Base-by-base conservation (phyloP, 2,329 filamentous ascomycete genomes). In the Microcyclospora tardicrescens region DNA sequence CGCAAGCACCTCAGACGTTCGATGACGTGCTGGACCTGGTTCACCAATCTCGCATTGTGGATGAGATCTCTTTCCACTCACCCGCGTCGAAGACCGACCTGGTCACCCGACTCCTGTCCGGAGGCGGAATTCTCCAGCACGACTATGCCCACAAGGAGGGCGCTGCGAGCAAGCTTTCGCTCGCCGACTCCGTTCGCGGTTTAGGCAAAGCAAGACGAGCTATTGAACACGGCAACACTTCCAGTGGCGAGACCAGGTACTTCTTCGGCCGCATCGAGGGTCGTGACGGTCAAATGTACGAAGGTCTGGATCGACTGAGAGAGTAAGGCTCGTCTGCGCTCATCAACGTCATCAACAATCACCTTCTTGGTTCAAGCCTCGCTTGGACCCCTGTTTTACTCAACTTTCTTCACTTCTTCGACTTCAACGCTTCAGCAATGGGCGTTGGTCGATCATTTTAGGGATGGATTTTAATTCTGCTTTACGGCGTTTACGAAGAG, bases 21-120 rank as follows among this genome's bases (percentile, higher is more conserved):
- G 81, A 82, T 1, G 84, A 87, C 56, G 68, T 87, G 15, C 72
- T 93, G 49, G 80, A 77, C 53, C 87, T 89, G 56, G 67, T 89
- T 32, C 77, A 83, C 42, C 78, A 79, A 48, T 79, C 78, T 33
- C 79, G 80, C 16, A 65, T 93, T 13, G 65, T 84, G 2, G 67
- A 73, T 5, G 86, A 94, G 53, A 69, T 77, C 9, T 73, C 81
- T 0, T 89, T 95, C 56, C 71, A 77, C 36, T 72, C 77, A 29
- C 75, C 80, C 2, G 67, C 69, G 19, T 77, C 70, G n/a, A 79
- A 78, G 46, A 66, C 66, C 0, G 80, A 86, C 46, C 69, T 95
- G 14, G 70, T 79, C 15, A 76, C 72, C 0, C 68, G 81, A 32
- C 64, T 94, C 2, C 77, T 84, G 36, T 67, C 74, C 33, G 62